phyloP scores from a whole-genome alignment of 2,329 filamentous ascomycete species.

The Pyricularia pennisetigena region DNA sequence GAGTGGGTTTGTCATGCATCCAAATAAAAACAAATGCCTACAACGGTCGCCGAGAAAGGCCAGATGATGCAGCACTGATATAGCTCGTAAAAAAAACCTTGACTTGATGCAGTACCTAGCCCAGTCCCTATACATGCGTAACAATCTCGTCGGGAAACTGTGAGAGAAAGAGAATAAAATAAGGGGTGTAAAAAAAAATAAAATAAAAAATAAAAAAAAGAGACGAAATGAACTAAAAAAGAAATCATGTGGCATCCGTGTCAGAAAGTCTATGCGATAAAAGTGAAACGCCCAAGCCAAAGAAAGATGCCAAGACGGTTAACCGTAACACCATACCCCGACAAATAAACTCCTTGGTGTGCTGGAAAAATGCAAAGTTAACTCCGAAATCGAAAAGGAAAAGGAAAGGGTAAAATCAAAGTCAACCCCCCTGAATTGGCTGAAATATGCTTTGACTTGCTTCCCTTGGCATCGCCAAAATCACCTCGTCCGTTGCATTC shows the following conservation, averaged over 20 bases:
- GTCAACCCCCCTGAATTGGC: neutral
- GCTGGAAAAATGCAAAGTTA: neutral
- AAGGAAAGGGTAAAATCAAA: neutral
- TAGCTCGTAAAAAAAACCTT: neutral
- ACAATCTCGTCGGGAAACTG: neutral
- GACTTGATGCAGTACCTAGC: neutral
- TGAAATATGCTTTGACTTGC: neutral
- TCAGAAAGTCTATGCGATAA: neutral
- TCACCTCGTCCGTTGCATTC: neutral
- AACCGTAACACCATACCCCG: neutral
- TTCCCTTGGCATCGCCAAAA: neutral
- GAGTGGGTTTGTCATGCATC: neutral
- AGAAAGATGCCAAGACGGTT: neutral
- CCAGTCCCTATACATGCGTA: neutral
- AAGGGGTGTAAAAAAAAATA: neutral
- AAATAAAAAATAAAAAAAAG: too few relatives aligned
- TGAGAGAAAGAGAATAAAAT: neutral
- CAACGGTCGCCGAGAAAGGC: neutral
- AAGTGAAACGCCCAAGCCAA: neutral
- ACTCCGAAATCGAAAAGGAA: neutral
- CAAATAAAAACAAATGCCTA: neutral
- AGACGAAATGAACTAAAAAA: neutral
- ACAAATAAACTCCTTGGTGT: neutral
- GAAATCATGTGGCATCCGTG: neutral
- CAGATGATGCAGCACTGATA: neutral